phyloP scores from a whole-genome alignment of 2,329 filamentous ascomycete genomes.

The Fusarium sp. region DNA sequence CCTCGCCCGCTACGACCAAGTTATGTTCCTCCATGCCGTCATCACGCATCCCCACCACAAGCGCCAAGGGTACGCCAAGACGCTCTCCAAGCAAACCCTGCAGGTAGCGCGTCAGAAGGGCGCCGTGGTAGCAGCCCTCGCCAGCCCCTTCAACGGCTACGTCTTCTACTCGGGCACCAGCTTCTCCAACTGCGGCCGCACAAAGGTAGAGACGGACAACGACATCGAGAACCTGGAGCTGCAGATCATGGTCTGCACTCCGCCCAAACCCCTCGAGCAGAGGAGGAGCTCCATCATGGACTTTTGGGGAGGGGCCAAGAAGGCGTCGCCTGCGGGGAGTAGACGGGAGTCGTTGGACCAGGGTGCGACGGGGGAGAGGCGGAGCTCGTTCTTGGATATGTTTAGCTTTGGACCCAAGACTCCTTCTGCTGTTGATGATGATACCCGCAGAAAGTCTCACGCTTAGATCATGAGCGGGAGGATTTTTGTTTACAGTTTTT shows the following conservation, averaged over 20 bases:
- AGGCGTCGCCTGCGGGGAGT: constrained; percentile 19
- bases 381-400: constrained; percentile 32
- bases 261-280: constrained; percentile 29
- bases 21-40: constrained; percentile 40
- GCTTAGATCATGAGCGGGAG: background rate
- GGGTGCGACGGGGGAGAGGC: constrained; percentile 15
- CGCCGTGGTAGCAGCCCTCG: constrained; percentile 21
- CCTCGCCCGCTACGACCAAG: constrained; percentile 23
- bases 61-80: constrained; percentile 37
- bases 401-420: constrained; percentile 27
- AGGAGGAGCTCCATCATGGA: constrained; percentile 36
- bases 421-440: constrained; percentile 7
- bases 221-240: constrained; percentile 35
- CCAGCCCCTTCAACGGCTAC: constrained; percentile 38
- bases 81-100: constrained; percentile 31
- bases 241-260: constrained; percentile 32
- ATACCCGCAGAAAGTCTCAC: constrained; percentile 33
- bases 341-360: constrained; percentile 28
- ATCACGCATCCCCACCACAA: constrained; percentile 39
- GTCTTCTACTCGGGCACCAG: constrained; percentile 38
- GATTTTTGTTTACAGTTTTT: background rate
- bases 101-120: constrained; percentile 33
- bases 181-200: constrained; percentile 39
- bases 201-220: constrained; percentile 30
- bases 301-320: constrained; percentile 13